Base-by-base conservation (phyloP, 257 asterid genomes). In the Catharanthus roseus region DNA sequence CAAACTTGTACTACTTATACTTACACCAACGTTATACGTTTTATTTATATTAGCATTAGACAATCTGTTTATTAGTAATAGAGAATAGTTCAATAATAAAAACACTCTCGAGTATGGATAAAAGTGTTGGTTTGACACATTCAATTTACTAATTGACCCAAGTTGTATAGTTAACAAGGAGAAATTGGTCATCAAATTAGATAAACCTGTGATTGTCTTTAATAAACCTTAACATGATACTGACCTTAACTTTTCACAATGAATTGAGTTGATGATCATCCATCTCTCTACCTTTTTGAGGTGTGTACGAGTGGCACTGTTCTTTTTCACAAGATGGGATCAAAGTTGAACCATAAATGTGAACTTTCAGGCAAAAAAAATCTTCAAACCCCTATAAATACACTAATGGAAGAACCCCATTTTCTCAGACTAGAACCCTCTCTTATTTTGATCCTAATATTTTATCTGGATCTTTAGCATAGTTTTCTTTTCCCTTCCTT, bases 381-480 rank as follows among this genome's bases (percentile, higher is more conserved):
- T 60, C 72, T 54, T 68, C 70, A 65, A 36, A 34, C 81, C 56
- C 69, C 91, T 88, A 88, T 88, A 90, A 84, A 84, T 88, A 86
- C 72, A 54, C 65, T 76, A 36, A 72, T 26, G 44, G 44, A 41
- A 62, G 6, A 61, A 65, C 72, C 56, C 61, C 29, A 65, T 24
- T 51, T n/a, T 31, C n/a, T n/a, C 65, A 75, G 72, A 47, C 78
- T 29, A 68, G 45, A 71, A 47, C 34, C 68, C 26, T 28, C 60
- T 19, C 10, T 61, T 68, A 55, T 16, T 65, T 42, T 74, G 82
- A 78, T 82, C 83, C 85, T 72, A 50, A 21, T 21, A 7, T 75
- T 80, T 80, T 58, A 34, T 34, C 13, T 60, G 56, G 79, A 79
- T 79, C 73, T 33, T 29, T 58, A 6, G 31, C 66, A 16, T 49